Conservation (phyloP, 345 rosid species). For the Euphorbia tirucalli region DNA sequence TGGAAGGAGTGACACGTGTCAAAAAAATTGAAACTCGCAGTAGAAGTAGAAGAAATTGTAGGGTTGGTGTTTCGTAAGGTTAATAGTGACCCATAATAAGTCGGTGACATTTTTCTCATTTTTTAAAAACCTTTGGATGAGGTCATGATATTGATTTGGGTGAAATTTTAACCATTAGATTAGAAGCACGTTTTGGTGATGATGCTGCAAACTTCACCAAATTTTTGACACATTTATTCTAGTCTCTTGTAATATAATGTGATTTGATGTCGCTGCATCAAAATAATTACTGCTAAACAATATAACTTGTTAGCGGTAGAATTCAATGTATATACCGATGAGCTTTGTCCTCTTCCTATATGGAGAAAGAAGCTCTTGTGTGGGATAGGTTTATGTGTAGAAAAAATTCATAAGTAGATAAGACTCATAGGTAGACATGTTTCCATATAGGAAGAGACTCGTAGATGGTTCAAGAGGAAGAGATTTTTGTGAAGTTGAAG, state of each 20-base stretch:
- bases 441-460: no score
- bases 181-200: neutral
- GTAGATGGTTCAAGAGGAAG: no score
- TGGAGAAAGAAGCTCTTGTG: no score
- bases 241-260: neutral
- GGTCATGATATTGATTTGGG: neutral
- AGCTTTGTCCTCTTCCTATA: no score
- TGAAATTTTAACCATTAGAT: neutral
- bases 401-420: no score
- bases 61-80: neutral
- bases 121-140: neutral
- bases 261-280: neutral
- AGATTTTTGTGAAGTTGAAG: no score
- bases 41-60: neutral
- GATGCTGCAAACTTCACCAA: neutral
- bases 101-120: conserved; percentile 26
- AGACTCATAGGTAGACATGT: no score
- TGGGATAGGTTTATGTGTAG: no score
- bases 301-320: no score
- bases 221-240: neutral
- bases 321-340: no score
- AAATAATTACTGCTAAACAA: no score
- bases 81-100: conserved; percentile 19
- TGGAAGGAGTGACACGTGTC: conserved; percentile 27
- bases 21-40: neutral